Base-by-base conservation (phyloP, 2,329 filamentous ascomycete genomes). In the Paramyrothecium roridum region DNA sequence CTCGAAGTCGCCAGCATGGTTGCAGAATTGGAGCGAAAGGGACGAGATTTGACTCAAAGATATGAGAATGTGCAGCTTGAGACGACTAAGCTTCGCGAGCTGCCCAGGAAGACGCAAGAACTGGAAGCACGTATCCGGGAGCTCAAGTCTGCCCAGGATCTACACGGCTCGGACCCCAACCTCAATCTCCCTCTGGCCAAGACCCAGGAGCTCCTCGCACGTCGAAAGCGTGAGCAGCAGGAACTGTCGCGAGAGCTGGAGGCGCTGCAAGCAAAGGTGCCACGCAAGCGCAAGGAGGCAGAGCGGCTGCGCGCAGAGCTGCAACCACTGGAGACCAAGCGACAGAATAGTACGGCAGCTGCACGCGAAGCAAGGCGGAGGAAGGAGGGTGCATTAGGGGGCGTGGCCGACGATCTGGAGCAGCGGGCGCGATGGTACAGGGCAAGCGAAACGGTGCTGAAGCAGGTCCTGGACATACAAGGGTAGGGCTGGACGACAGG, bases 391-490 rank as follows among this genome's bases (percentile, higher is more conserved):
- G 80, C 85, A 10, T 73, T 86, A 8, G 83, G 84, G 6, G 87
- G 86, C 7, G 82, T 85, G 46, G 83, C 84, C 17, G 89, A 91
- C 63, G 88, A 93, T 64, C 70, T 92, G 33, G 90, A 93, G 68
- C 87, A 90, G 70, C 81, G 85, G 62, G 90, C 87, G 7, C 78
- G 89, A 61, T 93, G 90, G 90, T 85, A 86, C 73, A 82, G 84
- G 61, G 86, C 86, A 19, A 85, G 84, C n/a, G 88, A 91, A 66
- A 73, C 76, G 10, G 80, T 78, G 13, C 69, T 92, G 68, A 84
- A 75, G 65, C 78, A 82, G 56, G 84, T 89, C 72, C 67, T 91
- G 61, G 84, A 86, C 60, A 75, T 85, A 80, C 62, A 69, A 67
- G 46, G 76, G 63, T 67, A n/a, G 43, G 4, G 3, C 10, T 30